Evolutionary conservation across 2,329 filamentous ascomycete species (phyloP), one percentile per base, ranked within the genome.

Genomic region (Juglanconis sp.): DNA sequence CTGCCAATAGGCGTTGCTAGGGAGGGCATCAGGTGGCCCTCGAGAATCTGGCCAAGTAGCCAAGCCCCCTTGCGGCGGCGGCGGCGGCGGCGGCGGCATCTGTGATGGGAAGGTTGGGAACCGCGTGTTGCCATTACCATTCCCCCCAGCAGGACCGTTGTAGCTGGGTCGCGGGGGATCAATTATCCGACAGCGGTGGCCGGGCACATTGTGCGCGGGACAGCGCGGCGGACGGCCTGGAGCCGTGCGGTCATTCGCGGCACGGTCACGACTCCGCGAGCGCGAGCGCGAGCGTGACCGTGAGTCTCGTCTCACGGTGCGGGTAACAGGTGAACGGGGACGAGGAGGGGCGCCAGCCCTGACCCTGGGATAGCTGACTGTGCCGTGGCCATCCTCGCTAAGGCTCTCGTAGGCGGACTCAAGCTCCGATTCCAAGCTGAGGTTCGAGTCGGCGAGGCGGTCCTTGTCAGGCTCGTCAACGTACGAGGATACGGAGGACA

Each of bases 381-480:
- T 46, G 36, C 11, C 49, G 24, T 57, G 47, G 53, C 15, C 47
- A 31, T 55, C 54, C 31, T 63, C 61, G 44, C 54, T 63, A 50
- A 52, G 31, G 47, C 59, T 58, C 40, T 61, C 61, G 34, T 61
- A 61, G 47, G 61, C 40, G 30, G 62, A 64, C 53, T 64, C 62
- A 24, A 30, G 31, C 15, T 59, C 62, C n/a, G 57, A 59, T 6
- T 51, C 54, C 24, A 59, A 47, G 34, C 44, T 56, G 24, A 62
- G 32, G 30, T 51, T n/a, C 7, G 59, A 62, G 31, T 61, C 52
- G 3, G 11, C 62, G 1, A 61, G 49, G 13, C 51, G 49, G 17
- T 53, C 17, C 30, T 57, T 56, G 9, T 53, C 58, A 32, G 24
- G 9, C 34, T 63, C 59, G 7, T 44, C 59, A 11, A 32, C 36